Evolutionary conservation across 495 filamentous ascomycete species (phyloP).

Genomic region (Trichoderma erinaceum): DNA sequence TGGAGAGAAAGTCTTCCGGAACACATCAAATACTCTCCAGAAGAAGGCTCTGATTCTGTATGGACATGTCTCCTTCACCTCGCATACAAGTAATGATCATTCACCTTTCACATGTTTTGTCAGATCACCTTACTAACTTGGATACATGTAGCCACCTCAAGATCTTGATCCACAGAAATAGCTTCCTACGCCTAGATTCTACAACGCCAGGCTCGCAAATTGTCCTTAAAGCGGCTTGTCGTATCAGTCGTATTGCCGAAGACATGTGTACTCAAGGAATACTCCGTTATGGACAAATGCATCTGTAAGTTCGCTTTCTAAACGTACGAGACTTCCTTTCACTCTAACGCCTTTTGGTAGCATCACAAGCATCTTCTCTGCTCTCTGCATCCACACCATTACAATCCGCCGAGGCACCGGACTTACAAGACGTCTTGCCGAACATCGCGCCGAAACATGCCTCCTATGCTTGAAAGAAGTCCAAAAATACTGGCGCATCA

Average conservation of each 20-base stretch:
- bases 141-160: slow-evolving; percentile 18
- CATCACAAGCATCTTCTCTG: slow-evolving; percentile 43
- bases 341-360: slow-evolving; percentile 20
- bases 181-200: slow-evolving; percentile 29
- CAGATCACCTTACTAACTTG: background rate
- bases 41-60: slow-evolving; percentile 26
- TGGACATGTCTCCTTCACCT: slow-evolving; percentile 41
- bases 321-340: background rate
- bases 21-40: slow-evolving; percentile 29
- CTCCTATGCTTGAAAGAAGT: slow-evolving; percentile 41
- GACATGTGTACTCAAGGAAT: slow-evolving; percentile 43
- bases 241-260: slow-evolving; percentile 40
- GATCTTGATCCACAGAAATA: slow-evolving; percentile 39
- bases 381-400: slow-evolving; percentile 45
- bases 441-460: slow-evolving; percentile 43
- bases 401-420: slow-evolving; percentile 33
- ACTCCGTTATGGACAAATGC: slow-evolving; percentile 40
- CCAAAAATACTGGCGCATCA: slow-evolving; percentile 44
- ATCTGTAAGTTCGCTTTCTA: slow-evolving; percentile 29
- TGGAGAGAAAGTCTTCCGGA: slow-evolving; percentile 35
- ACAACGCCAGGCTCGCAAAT: slow-evolving; percentile 28
- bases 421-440: slow-evolving; percentile 38
- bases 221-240: slow-evolving; percentile 39
- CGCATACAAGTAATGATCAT: slow-evolving; percentile 34
- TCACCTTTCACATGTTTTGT: background rate